Conservation (phyloP, 495 filamentous ascomycete species). For the Penicillium pulvis region DNA sequence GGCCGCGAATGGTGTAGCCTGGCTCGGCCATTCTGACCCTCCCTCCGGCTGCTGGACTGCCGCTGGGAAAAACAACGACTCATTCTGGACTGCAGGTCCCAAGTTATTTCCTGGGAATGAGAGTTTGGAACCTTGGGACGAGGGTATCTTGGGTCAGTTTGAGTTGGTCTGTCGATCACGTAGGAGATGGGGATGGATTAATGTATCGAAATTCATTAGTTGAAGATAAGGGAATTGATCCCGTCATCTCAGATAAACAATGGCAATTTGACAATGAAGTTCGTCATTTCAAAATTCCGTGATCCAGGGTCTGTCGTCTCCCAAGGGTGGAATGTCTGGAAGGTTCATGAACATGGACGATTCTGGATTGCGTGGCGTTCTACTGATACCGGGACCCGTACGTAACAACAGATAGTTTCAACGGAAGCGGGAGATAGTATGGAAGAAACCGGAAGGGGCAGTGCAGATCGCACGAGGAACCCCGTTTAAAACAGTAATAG, state of each 20-base stretch:
- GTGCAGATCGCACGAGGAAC: conserved; percentile 10
- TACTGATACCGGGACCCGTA: conserved; percentile 4
- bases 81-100: conserved; percentile 19
- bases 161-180: conserved; percentile 4
- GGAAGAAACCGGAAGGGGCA: not conserved
- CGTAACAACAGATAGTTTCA: conserved; percentile 1
- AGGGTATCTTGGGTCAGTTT: not conserved
- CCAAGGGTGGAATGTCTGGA: conserved; percentile 29
- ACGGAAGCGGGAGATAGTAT: conserved; percentile 5
- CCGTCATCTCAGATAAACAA: conserved; percentile 13
- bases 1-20: conserved; percentile 19
- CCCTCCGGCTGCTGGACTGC: conserved; percentile 4
- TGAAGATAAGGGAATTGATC: conserved; percentile 4
- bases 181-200: not conserved
- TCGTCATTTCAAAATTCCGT: conserved; percentile 1
- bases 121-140: conserved; percentile 8
- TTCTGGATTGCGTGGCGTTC: conserved; percentile 7
- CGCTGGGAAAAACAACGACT: conserved; percentile 5
- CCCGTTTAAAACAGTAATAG: conserved; percentile 4
- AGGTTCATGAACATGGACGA: conserved; percentile 31
- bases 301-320: not conserved
- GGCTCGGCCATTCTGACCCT: conserved; percentile 3
- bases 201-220: not conserved
- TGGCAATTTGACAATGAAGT: conserved; percentile 7
- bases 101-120: conserved; percentile 1